Conservation (phyloP, 192 early-diverging fungal species). For the Gonapodya prolifera region DNA sequence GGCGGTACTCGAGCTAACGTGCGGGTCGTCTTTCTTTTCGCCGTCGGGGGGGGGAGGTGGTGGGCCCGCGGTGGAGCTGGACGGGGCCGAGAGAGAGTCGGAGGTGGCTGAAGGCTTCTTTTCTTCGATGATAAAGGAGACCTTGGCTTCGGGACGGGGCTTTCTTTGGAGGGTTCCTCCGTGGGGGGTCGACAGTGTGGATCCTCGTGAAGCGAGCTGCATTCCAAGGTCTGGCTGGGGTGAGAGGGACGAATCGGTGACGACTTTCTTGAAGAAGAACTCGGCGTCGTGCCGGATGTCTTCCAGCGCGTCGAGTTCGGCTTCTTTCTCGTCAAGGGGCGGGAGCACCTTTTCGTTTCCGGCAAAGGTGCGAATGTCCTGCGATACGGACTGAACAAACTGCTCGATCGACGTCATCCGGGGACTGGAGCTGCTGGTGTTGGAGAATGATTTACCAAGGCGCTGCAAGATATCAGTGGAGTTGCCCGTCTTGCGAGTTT, state of each 20-base stretch:
- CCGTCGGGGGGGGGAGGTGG: neutral
- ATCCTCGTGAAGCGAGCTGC: neutral
- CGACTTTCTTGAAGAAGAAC: neutral
- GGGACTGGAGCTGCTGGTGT: neutral
- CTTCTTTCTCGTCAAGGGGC: neutral
- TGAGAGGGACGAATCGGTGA: neutral
- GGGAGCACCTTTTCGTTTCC: neutral
- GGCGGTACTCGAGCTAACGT: neutral
- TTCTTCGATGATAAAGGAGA: neutral
- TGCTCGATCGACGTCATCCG: neutral
- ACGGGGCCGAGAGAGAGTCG: neutral
- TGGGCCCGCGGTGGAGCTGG: neutral
- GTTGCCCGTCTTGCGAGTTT: neutral
- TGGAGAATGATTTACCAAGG: too few species aligned
- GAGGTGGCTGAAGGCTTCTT: neutral
- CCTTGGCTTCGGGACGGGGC: neutral
- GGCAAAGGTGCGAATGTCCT: neutral
- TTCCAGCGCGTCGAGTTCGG: neutral
- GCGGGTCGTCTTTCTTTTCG: neutral
- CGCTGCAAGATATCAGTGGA: neutral
- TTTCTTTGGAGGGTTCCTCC: neutral
- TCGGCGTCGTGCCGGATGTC: neutral
- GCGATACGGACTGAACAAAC: neutral
- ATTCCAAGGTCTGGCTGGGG: neutral
- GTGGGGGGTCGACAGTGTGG: neutral